Percentiles rank a stretch among this genome's conserved stretches.
Evolutionary conservation across 1,284 basidiomycete species (phyloP).

Genomic region (Heterobasidion annosum): DNA sequence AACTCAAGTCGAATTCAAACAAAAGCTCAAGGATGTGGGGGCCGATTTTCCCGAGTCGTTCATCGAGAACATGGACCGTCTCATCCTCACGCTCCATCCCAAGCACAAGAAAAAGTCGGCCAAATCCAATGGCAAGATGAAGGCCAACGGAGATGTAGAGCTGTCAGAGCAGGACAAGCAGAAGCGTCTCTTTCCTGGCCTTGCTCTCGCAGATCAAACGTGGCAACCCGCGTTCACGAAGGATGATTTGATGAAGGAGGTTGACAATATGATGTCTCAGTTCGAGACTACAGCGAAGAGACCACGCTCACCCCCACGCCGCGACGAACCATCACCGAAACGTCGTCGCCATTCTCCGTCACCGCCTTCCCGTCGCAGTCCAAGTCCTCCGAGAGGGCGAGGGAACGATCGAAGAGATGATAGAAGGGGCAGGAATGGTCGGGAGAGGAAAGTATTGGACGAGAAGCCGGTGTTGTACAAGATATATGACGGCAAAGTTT

Average conservation of each 20-base stretch:
- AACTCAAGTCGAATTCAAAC: slow-evolving; percentile 73
- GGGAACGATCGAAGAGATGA: slow-evolving; percentile 36
- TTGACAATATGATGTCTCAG: slow-evolving; percentile 82
- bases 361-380: slow-evolving; percentile 38
- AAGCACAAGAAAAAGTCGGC: slow-evolving; percentile 79
- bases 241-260: slow-evolving; percentile 68
- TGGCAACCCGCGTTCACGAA: slow-evolving; percentile 42
- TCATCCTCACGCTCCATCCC: slow-evolving; percentile 92
- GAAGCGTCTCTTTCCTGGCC: slow-evolving; percentile 84
- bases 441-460: slow-evolving; percentile 45
- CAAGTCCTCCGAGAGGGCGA: slow-evolving; percentile 45
- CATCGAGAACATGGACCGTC: slow-evolving; percentile 86
- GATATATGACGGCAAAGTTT: slow-evolving; percentile 86
- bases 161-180: slow-evolving; percentile 64
- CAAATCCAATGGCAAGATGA: slow-evolving; percentile 33
- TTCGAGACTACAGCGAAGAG: slow-evolving; percentile 63
- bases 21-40: slow-evolving; percentile 72
- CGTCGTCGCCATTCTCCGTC: slow-evolving; percentile 38
- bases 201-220: slow-evolving; percentile 79
- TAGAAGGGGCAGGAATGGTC: slow-evolving; percentile 24
- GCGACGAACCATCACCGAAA: slow-evolving; percentile 46
- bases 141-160: slow-evolving; percentile 21
- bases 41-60: slow-evolving; percentile 88
- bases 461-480: slow-evolving; percentile 88
- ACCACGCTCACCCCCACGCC: slow-evolving; percentile 34